Evolutionary conservation across 345 rosid genomes (phyloP).

Genomic region (Bruguiera parviflora): DNA sequence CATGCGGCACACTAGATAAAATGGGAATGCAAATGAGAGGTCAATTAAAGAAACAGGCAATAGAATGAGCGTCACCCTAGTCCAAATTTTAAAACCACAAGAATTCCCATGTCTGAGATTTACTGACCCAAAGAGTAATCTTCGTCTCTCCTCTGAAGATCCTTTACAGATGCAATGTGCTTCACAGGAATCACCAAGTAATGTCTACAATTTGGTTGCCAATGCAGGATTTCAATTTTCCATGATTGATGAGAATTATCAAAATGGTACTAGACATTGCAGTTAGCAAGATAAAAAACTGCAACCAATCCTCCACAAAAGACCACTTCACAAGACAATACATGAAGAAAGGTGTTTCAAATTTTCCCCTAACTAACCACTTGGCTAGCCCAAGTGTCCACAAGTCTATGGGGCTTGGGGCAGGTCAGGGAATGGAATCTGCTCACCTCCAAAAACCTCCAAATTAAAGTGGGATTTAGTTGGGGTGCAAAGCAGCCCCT

Average conservation of each 20-base stretch:
- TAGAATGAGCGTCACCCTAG: neutral
- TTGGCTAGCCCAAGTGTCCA: too few relatives aligned
- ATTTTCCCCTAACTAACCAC: too few relatives aligned
- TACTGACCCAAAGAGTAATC: slow-evolving; percentile 65
- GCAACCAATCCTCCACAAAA: too few relatives aligned
- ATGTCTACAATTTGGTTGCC: slow-evolving; percentile 47
- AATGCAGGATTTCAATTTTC: neutral
- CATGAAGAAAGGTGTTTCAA: too few relatives aligned
- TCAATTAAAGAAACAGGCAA: neutral
- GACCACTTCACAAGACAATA: too few relatives aligned
- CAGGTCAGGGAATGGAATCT: too few relatives aligned
- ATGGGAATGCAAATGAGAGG: slow-evolving; percentile 3
- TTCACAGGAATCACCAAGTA: slow-evolving; percentile 74
- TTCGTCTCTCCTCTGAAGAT: slow-evolving; percentile 62
- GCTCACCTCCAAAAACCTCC: too few relatives aligned
- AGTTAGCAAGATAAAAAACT: neutral
- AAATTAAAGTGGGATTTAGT: too few relatives aligned
- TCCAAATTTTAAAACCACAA: neutral
- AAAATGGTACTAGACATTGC: neutral
- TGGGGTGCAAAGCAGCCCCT: too few relatives aligned
- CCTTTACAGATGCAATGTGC: slow-evolving; percentile 69
- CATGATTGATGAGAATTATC: neutral
- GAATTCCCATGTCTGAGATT: neutral
- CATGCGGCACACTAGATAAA: slow-evolving; percentile 66
- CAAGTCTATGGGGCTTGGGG: too few relatives aligned